Evolutionary conservation across 2,329 filamentous ascomycete species (phyloP).

Genomic region (Ramularia endophylla): DNA sequence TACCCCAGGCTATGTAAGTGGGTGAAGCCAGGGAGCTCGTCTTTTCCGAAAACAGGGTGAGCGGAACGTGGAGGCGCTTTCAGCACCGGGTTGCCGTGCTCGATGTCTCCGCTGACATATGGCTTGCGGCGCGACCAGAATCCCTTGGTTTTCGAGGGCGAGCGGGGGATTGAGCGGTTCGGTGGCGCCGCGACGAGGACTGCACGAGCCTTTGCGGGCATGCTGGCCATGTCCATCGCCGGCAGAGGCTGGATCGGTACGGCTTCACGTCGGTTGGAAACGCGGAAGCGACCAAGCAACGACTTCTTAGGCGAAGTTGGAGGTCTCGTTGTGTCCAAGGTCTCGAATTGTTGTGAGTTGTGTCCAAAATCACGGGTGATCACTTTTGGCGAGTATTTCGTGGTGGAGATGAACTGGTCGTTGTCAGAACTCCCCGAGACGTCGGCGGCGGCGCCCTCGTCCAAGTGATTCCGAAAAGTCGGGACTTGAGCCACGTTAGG

Average conservation of each 20-base stretch:
- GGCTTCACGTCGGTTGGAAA: slow-evolving; percentile 1
- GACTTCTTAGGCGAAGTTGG: slow-evolving; percentile 4
- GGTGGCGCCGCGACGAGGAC: slow-evolving; percentile 30
- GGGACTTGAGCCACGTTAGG: background rate
- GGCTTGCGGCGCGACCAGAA: slow-evolving; percentile 16
- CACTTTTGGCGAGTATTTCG: no score
- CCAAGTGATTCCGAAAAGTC: background rate
- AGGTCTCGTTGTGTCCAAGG: no score
- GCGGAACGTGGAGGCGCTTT: background rate
- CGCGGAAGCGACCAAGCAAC: slow-evolving; percentile 2
- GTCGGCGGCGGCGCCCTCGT: background rate
- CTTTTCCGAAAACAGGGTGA: background rate
- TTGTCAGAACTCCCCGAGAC: no score
- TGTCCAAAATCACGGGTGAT: no score
- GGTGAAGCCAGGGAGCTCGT: slow-evolving; percentile 4
- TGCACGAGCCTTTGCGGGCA: slow-evolving; percentile 32
- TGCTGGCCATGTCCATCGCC: slow-evolving; percentile 4
- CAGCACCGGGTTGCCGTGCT: background rate
- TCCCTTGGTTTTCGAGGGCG: slow-evolving; percentile 26
- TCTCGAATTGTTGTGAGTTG: no score
- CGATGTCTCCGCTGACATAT: slow-evolving; percentile 6
- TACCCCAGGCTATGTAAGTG: slow-evolving; percentile 27
- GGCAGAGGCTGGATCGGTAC: slow-evolving; percentile 2
- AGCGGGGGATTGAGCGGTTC: slow-evolving; percentile 14
- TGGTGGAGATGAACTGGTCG: no score